Percentiles rank a stretch among this genome's conserved stretches.
phyloP scores from a whole-genome alignment of 306 rosid species.

The Hippophae gyantsensis region DNA sequence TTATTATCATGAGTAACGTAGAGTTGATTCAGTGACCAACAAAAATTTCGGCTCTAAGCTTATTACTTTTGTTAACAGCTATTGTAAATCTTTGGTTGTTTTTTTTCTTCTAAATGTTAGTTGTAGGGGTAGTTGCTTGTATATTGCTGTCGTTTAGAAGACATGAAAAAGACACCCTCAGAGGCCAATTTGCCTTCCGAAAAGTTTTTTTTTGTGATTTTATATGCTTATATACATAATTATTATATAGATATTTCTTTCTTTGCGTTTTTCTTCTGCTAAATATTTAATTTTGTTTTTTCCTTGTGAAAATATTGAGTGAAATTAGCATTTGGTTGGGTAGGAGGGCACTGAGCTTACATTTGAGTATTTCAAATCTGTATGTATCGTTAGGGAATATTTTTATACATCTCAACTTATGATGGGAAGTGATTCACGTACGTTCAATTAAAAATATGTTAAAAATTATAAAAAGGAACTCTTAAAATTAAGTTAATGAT shows the following conservation, averaged over 20 bases:
- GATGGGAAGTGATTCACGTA: too few species aligned
- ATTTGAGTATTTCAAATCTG: too few species aligned
- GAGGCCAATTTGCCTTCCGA: conserved; percentile 31
- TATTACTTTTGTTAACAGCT: not conserved
- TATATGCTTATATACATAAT: conserved; percentile 1
- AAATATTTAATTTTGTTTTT: not conserved
- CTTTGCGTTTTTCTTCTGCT: not conserved
- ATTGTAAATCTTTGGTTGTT: conserved; percentile 15
- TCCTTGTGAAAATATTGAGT: not conserved
- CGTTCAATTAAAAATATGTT: too few species aligned
- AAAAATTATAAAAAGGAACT: too few species aligned
- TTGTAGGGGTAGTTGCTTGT: conserved; percentile 18
- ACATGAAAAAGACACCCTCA: conserved; percentile 17
- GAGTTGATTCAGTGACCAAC: not conserved
- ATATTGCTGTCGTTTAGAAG: conserved; percentile 7
- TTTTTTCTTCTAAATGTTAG: not conserved
- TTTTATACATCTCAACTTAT: too few species aligned
- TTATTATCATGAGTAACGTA: not conserved
- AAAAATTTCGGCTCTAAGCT: conserved; percentile 6
- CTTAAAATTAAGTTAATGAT: too few species aligned
- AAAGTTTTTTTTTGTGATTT: conserved; percentile 4
- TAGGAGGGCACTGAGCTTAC: too few species aligned
- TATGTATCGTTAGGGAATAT: too few species aligned
- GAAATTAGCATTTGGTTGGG: too few species aligned
- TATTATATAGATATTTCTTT: not conserved